Evolutionary conservation across 2,329 filamentous ascomycete species (phyloP), one percentile per base, ranked within the genome.

Genomic region (Erysiphe neolycopersici): DNA sequence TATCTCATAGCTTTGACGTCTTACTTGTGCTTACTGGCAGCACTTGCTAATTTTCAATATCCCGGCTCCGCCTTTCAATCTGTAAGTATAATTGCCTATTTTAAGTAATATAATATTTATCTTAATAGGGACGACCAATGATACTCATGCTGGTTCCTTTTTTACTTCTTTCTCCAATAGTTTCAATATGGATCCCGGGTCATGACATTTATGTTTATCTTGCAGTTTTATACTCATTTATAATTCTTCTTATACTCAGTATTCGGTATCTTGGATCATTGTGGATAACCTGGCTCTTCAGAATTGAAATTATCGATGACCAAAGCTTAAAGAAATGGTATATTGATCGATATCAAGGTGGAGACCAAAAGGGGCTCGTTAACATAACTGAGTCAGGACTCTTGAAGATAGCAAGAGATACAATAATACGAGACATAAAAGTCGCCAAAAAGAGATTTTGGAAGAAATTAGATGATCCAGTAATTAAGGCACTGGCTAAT

Each of bases 401-500:
- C 1, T 38, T 51, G 9, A 50, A 50, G 35, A 30, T 50, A 37
- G 48, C 47, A 16, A 46, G 49, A 46, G 46, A 47, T 26, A 39
- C 46, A 14, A 45, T 50, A 44, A 43, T 45, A 16, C 36, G 37
- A 41, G 46, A 49, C 17, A 42, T 50, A 12, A 44, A 41, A 19
- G 44, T 18, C 16, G 13, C 38, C 14, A 41, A 43, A 30, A 45
- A 42, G 11, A 43, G 44, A 13, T 46, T 43, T 19, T 38, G 45
- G 17, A 39, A 41, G 11, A 47, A 43, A 11, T 40, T 43, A 8
- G 40, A 37, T 17, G 49, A 51, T 22, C 12, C 45, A 14, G 36
- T 48, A 8, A 46, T 51, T n/a, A 37, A 44, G 13, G 44, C 43
- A 41, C 59, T 73, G 40, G 64, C 66, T 5, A 56, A 59, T 5